These are phyloP conservation scores for Dioszegia crocea DNA, from an alignment of 768 basidiomycete species.

Conservation along the genomic window DNA sequence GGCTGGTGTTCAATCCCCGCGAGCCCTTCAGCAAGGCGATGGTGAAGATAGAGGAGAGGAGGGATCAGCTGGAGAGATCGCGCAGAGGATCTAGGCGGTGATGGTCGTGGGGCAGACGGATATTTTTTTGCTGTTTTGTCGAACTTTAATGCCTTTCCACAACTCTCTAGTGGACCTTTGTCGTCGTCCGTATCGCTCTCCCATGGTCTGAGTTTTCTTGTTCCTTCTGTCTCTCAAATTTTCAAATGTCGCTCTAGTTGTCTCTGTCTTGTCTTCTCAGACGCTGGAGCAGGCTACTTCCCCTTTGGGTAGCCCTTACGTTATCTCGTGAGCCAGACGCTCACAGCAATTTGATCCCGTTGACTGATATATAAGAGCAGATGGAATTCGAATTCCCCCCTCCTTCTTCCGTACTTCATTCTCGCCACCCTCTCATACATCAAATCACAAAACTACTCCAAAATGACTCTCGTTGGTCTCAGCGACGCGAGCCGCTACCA, in stretches of 20 bases:
- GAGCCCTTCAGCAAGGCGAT: neutral
- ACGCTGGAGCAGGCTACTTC: too few species aligned
- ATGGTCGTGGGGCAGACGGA: neutral
- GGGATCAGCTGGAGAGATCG: slow-evolving; percentile 5
- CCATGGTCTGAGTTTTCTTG: too few species aligned
- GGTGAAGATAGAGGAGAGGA: neutral
- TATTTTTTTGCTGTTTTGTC: neutral
- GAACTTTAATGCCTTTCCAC: neutral
- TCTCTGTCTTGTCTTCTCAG: too few species aligned
- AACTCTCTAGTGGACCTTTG: neutral
- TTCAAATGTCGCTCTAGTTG: too few species aligned
- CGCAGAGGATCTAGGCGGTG: neutral
- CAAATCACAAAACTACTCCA: neutral
- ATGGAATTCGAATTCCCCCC: neutral
- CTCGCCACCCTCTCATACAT: too few species aligned
- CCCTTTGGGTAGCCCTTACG: too few species aligned
- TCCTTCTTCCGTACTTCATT: neutral
- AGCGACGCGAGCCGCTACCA: neutral
- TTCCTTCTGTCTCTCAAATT: too few species aligned
- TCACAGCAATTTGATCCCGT: too few species aligned
- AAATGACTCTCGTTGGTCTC: neutral
- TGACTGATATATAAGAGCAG: neutral
- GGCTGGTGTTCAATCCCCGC: neutral
- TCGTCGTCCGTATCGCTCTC: too few species aligned
- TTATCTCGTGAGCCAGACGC: too few species aligned